A percentile compares a stretch with the other conserved stretches of the same genome.
These are phyloP conservation scores for Termitomyces eurrhizus DNA, from an alignment of 768 basidiomycete genomes.

Conservation along the genomic window DNA sequence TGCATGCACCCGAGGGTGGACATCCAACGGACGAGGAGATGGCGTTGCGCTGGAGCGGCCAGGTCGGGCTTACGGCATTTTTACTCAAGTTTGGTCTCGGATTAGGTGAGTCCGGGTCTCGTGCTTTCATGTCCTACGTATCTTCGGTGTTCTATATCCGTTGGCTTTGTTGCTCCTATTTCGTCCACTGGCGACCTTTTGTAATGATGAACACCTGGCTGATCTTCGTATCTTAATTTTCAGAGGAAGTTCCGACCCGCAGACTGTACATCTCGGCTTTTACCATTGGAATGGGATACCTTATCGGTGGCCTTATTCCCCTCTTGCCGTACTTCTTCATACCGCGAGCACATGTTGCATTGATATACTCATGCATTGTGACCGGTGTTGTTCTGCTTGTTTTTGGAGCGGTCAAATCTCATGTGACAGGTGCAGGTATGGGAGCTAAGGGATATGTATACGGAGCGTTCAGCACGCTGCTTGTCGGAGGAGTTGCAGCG, in stretches of 20 bases:
- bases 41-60: slow-evolving; percentile 63
- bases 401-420: slow-evolving; percentile 90
- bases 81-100: slow-evolving; percentile 96
- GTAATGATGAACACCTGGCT: not conserved
- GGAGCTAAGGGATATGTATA: slow-evolving; percentile 70
- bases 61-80: slow-evolving; percentile 89
- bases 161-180: not conserved
- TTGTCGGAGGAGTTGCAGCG: slow-evolving; percentile 90
- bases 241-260: slow-evolving; percentile 87
- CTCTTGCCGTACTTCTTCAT: slow-evolving; percentile 93
- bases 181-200: not conserved
- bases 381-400: slow-evolving; percentile 84
- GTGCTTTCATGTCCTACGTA: not conserved
- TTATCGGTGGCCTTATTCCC: slow-evolving; percentile 90
- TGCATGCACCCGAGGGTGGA: slow-evolving; percentile 1
- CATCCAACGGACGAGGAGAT: slow-evolving; percentile 51
- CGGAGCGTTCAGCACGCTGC: slow-evolving; percentile 82
- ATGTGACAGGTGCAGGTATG: slow-evolving; percentile 76
- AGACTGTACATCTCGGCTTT: slow-evolving; percentile 88
- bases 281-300: slow-evolving; percentile 94
- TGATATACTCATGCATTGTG: slow-evolving; percentile 72
- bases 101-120: slow-evolving; percentile 51
- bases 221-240: not conserved
- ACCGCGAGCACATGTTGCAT: slow-evolving; percentile 56
- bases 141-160: not conserved